Evolutionary conservation across 2,329 filamentous ascomycete genomes (phyloP), one percentile per base, ranked within the genome.

Genomic region (Camptophora hylomeconis): DNA sequence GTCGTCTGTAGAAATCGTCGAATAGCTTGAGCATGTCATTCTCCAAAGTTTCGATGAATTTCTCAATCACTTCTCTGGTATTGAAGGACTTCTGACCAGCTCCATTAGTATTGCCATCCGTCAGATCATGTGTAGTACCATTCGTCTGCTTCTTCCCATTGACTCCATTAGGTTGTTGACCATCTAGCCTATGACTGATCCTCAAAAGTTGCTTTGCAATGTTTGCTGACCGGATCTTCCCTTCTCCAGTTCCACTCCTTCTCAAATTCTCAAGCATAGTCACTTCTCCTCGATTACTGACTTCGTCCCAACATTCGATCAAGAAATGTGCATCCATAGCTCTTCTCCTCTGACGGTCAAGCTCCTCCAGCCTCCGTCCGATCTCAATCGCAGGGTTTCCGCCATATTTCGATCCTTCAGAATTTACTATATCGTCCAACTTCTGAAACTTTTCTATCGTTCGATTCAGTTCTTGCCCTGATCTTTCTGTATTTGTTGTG

Each of bases 1-100:
- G 84, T 44, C 80, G 75, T 39, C 86, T 71, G 53, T 95, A 95
- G 60, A 87, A 94, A 49, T 92, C 83, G 61, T 98, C 92, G 57
- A 98, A 98, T 48, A 94, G 87, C 52, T 86, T 83, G 36, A 98
- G 60, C 20, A 98, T 63, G 49, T 98, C 89, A 50, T 95, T 92
- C 55, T 98, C 89, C 34, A 98, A 58, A 1, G 81, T 86, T 53
- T 98, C 89, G 15, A 86, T 81, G 54, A 95, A 98, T 52, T 93
- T 94, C 56, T 98, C 89, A 32, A 98, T 79, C 10, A 92, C 72
- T 52, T 94, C 86, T 39, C 83, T 72, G 2, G 83, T 89, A 48
- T 87, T 68, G 45, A 61, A 40, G 63, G 61, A 39, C 52, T 56
- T 35, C 52, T 56, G 22, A 15, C 30, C 31, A 9, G 26, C 32